Base-by-base conservation (phyloP, 768 basidiomycete species). In the Cystofilobasidium bisporidii region DNA sequence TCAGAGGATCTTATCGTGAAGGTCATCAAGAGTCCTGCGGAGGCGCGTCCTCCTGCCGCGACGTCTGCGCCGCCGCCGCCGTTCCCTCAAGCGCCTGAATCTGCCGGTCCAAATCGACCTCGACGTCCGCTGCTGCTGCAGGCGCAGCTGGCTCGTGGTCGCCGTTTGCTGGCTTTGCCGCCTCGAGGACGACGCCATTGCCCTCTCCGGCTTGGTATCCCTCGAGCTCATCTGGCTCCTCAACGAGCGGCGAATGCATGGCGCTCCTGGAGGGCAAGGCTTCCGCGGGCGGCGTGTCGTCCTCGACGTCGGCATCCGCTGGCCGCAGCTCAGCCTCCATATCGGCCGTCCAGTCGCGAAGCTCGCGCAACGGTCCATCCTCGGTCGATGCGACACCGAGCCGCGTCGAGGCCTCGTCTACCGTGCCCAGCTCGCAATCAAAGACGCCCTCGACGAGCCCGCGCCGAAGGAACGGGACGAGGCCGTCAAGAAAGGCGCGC, bases 361-460 rank as follows among this genome's bases (percentile, higher is more conserved):
- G 28, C 50, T 64, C 63, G 28, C 15, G 17, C 33, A 61, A 8
- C 28, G 45, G 10, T 8, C 24, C 24, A 9, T 56, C 50, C 33
- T 38, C 33, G 28, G 3, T 10, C 1, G 1, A 43, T 28, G 50
- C 38, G 24, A 24, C 33, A 17, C 20, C 47, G 22, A 33, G 24
- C 32, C 61, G 55, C 30, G 20, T 43, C 9, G 45, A 20, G 1
- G 45, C 32, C 28, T 38, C 63, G 12, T 59, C 50, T 24, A 61
- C 32, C 5, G 1, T 17, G 18, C 68, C 71, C 68, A 71, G 36
- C 48, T 64, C 70, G 18, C 66, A 65, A 0, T 84, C 83, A 78
- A 87, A 91, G 30, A 91, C 85, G 2, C 89, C 89, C 72, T 88
- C 85, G 26, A 83, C 81, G 56, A 91, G 73, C 6, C 86, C 90